phyloP scores from a whole-genome alignment of 805 yeast genomes.

The Wickerhamiella nectarea region DNA sequence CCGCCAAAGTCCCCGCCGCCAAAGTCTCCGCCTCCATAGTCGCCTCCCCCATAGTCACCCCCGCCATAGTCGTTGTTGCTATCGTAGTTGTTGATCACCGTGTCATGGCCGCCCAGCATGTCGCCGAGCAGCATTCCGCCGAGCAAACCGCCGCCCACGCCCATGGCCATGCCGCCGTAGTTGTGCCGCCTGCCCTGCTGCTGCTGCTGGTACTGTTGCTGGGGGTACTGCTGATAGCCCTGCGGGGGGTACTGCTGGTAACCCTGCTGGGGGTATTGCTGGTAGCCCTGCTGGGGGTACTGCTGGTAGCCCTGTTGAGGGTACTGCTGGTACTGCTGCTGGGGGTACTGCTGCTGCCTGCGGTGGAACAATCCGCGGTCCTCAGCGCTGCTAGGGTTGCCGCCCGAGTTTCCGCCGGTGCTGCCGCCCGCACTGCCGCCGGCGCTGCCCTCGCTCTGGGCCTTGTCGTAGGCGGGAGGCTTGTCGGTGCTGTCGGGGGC shows the following conservation, averaged over 20 bases:
- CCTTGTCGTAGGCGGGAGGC: conserved; percentile 12
- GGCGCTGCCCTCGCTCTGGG: not conserved
- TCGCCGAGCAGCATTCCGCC: conserved; percentile 23
- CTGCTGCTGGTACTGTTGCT: conserved; percentile 20
- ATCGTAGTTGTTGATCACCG: conserved; percentile 29
- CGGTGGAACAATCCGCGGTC: not conserved
- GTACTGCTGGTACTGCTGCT: conserved; percentile 10
- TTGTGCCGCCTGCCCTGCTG: conserved; percentile 22
- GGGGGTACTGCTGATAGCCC: conserved; percentile 25
- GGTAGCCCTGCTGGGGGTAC: conserved; percentile 10
- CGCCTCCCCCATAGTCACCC: conserved; percentile 10
- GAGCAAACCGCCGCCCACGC: conserved; percentile 23
- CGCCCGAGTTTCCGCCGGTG: not conserved
- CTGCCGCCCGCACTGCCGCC: no score
- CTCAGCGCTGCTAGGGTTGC: not conserved
- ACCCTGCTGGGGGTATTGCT: conserved; percentile 9
- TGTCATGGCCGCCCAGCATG: conserved; percentile 13
- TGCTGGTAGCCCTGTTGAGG: no score
- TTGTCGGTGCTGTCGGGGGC: conserved; percentile 6
- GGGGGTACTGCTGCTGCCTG: conserved; percentile 9
- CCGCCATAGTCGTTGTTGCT: conserved; percentile 16
- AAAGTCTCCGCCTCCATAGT: conserved; percentile 7
- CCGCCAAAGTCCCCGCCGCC: conserved; percentile 12
- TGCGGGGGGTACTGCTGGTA: conserved; percentile 22
- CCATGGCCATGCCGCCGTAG: conserved; percentile 25